A percentile compares a stretch with the other conserved stretches of the same genome.
Conservation (phyloP, 164 flowering plant genomes). For the Platanus orientalis region DNA sequence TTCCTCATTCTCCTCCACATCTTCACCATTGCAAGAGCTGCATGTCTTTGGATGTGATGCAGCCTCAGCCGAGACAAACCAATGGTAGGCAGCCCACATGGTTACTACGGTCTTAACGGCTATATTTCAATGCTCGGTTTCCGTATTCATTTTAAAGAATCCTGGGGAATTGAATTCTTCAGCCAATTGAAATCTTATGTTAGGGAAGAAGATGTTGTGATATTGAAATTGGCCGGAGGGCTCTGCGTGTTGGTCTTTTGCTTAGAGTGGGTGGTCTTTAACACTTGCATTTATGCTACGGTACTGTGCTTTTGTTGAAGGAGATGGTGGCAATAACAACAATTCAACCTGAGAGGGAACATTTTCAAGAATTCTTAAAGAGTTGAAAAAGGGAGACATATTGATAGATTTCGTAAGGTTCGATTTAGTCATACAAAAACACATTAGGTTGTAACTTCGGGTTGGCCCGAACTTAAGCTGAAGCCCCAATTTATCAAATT, state of each 20-base stretch:
- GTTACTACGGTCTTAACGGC: constrained; percentile 66
- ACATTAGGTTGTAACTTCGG: no score
- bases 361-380: no score
- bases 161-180: constrained; percentile 47
- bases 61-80: constrained; percentile 33
- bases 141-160: constrained; percentile 63
- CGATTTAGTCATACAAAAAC: no score
- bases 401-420: no score
- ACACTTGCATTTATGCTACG: constrained; percentile 53
- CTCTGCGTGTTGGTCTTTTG: constrained; percentile 40
- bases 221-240: constrained; percentile 61
- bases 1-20: constrained; percentile 78
- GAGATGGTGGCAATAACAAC: no score
- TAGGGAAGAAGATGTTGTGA: constrained; percentile 65
- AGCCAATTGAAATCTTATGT: constrained; percentile 57
- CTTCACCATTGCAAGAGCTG: constrained; percentile 53
- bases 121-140: constrained; percentile 70
- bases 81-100: constrained; percentile 71
- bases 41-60: constrained; percentile 44
- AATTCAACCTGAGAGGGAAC: no score
- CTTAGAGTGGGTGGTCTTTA: constrained; percentile 63
- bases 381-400: no score
- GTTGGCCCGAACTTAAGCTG: no score
- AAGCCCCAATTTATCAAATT: no score
- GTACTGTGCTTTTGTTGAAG: constrained; percentile 49